Percentiles rank a stretch among this genome's conserved stretches.
Conservation (phyloP, 2,329 filamentous ascomycete species). For the Fusarium tupiense region DNA sequence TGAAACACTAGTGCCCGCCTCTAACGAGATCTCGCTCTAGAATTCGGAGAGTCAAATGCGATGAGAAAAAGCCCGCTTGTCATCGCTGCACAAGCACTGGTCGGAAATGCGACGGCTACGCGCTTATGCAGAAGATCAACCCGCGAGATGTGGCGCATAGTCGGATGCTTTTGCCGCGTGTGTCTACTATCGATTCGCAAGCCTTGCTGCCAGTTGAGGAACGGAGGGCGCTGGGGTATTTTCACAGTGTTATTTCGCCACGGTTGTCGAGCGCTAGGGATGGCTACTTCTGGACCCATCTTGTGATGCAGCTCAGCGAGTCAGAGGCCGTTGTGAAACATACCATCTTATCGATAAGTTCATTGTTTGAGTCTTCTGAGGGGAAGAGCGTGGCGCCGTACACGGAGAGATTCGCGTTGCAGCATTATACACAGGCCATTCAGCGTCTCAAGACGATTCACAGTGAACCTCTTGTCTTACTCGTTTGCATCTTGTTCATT, state of each 20-base stretch:
- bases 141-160: not conserved
- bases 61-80: not conserved
- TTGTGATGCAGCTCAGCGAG: slow-evolving; percentile 21
- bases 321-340: slow-evolving; percentile 9
- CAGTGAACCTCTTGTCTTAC: not conserved
- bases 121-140: not conserved
- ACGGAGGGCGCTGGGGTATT: slow-evolving; percentile 11
- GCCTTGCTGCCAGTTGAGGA: not conserved
- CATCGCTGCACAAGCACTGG: slow-evolving; percentile 6
- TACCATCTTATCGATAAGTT: slow-evolving; percentile 22
- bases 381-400: not conserved
- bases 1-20: not conserved
- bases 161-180: not conserved
- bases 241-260: slow-evolving; percentile 5
- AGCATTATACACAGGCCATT: slow-evolving; percentile 18
- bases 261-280: slow-evolving; percentile 2
- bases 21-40: not conserved
- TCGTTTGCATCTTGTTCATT: slow-evolving; percentile 12
- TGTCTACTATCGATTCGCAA: not conserved
- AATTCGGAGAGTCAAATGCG: not conserved
- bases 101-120: slow-evolving; percentile 2
- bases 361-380: not conserved
- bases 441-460: not conserved
- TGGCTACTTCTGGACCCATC: slow-evolving; percentile 21
- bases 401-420: not conserved